Evolutionary conservation across 148 eudicot genomes (phyloP).

Genomic region (Chenopodium berlandieri): DNA sequence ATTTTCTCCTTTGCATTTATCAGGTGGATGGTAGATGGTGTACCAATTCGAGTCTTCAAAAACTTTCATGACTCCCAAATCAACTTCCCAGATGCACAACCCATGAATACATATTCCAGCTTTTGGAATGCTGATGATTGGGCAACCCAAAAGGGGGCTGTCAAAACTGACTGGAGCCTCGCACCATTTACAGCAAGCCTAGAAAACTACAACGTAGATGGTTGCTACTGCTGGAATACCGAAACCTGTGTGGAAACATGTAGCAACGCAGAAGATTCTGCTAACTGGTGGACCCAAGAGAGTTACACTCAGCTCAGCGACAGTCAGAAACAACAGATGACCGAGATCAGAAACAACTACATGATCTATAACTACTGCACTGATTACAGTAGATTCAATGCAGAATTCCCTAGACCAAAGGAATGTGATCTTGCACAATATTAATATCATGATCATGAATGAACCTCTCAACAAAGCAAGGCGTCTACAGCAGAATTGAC

Average conservation of each 20-base stretch:
- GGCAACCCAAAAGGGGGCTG: conserved; percentile 67
- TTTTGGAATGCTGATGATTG: conserved; percentile 71
- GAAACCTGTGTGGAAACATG: conserved; percentile 40
- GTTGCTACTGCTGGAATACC: conserved; percentile 47
- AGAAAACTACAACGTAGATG: conserved; percentile 39
- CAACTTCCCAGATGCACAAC: conserved; percentile 51
- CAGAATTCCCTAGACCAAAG: conserved; percentile 35
- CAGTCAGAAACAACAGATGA: conserved; percentile 36
- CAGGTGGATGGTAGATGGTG: conserved; percentile 65
- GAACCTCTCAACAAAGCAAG: not conserved
- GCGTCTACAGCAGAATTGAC: not conserved
- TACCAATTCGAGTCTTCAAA: conserved; percentile 62
- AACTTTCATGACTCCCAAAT: conserved; percentile 50
- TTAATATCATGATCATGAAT: conserved; percentile 7
- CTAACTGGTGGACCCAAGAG: conserved; percentile 44
- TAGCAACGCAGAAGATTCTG: conserved; percentile 20
- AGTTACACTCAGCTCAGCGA: conserved; percentile 28
- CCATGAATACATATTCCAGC: conserved; percentile 52
- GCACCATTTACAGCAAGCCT: conserved; percentile 50
- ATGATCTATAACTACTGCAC: conserved; percentile 69
- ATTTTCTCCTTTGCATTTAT: not conserved
- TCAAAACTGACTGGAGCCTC: conserved; percentile 53
- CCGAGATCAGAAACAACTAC: conserved; percentile 42
- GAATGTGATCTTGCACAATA: conserved; percentile 55
- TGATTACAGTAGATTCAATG: conserved; percentile 40